A percentile compares a stretch with the other conserved stretches of the same genome.
Evolutionary conservation across 2,329 filamentous ascomycete genomes (phyloP).

Genomic region (Stemphylium lycopersici): DNA sequence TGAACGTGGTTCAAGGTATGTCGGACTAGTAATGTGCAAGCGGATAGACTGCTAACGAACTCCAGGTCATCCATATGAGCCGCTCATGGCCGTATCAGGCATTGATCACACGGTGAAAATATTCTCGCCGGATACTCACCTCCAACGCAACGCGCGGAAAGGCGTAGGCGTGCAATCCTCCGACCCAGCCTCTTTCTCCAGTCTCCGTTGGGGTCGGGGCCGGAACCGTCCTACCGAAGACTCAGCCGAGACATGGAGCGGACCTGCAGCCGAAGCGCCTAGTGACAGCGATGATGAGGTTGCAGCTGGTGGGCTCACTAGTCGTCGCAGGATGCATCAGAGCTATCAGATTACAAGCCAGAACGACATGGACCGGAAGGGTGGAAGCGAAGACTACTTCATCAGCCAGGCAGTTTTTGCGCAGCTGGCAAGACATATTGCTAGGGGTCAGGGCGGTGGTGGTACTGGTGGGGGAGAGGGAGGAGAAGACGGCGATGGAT

Average conservation of each 20-base stretch:
- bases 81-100: conserved; percentile 68
- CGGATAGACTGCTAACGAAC: conserved; percentile 15
- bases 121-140: conserved; percentile 65
- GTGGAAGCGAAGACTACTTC: conserved; percentile 63
- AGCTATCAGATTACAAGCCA: conserved; percentile 66
- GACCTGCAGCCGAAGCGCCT: conserved; percentile 11
- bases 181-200: conserved; percentile 52
- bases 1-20: conserved; percentile 69
- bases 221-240: conserved; percentile 7
- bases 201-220: conserved; percentile 40
- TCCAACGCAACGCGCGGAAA: conserved; percentile 62
- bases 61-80: conserved; percentile 69
- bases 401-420: conserved; percentile 55
- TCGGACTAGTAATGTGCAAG: background rate
- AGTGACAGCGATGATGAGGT: conserved; percentile 47
- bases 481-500: conserved; percentile 30
- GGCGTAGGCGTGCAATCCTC: conserved; percentile 64
- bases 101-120: conserved; percentile 74
- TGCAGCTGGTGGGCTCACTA: conserved; percentile 57
- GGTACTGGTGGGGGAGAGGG: conserved; percentile 21
- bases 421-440: conserved; percentile 45
- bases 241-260: background rate
- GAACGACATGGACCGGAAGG: conserved; percentile 66
- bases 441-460: conserved; percentile 25
- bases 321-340: conserved; percentile 64